Base-by-base conservation (phyloP, 352 stramenopile genomes). In the Blastocystis sp. region DNA sequence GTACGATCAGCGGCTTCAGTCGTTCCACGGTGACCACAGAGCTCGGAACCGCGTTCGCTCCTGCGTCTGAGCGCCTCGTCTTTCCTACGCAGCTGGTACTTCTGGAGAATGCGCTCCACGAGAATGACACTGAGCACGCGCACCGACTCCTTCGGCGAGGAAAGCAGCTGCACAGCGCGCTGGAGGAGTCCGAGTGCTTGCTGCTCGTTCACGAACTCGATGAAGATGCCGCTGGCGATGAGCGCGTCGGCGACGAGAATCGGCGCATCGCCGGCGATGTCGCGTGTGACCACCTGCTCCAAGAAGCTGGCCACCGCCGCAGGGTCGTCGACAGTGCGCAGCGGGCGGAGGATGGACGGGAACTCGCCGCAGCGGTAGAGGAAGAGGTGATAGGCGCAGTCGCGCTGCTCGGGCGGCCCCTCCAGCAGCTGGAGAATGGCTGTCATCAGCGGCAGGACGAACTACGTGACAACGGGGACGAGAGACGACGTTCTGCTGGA, bases 321-420 rank as follows among this genome's bases (percentile, higher is more conserved):
- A 16, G 42, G 3, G 34, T 81, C 69, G 46, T 81, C 69, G n/a
- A 81, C 14, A 11, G n/a, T 59, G 34, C 48, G 42, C 27, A 51
- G 7, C 21, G 69, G 42, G 8, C 48, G 44, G 24, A 81, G 32
- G 51, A 81, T 81, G 51, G 18, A 63, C 8, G 69, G 69, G 51
- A 65, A 81, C 53, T 81, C 40, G 46, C 27, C 36, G 53, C 29
- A 65, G 46, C 69, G 69, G 29, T 81, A 81, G n/a, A 63, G 42
- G 48, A 81, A 57, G n/a, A 81, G 36, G 46, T 81, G 69, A 42
- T 81, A 81, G 40, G 27, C 69, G 53, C 69, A 81, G 46, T 81
- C 69, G 8, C 48, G 44, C 51, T 81, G 69, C 69, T 63, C 48
- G n/a, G 9, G 21, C 16, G 44, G 40, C 8, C 69, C 69, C 32